A percentile compares a stretch with the other conserved stretches of the same genome.
These are phyloP conservation scores for Trichoderma sp. DNA, from an alignment of 2,329 filamentous ascomycete species.

Conservation along the genomic window DNA sequence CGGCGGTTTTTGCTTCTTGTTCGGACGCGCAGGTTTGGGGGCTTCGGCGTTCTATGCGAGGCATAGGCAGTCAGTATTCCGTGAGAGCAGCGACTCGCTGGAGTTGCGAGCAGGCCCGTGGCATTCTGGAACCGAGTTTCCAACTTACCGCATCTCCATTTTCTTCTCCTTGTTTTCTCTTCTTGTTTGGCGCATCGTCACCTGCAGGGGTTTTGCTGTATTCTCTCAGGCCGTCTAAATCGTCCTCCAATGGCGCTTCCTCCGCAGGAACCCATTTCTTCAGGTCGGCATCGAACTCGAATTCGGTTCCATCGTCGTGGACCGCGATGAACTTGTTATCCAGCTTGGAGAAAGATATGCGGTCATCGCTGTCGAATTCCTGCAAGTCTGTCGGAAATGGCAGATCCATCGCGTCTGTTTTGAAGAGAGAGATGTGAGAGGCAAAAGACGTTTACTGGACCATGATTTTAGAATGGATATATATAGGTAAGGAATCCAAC, in stretches of 20 bases:
- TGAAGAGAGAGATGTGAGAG: not conserved
- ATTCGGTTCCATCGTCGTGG: constrained; percentile 79
- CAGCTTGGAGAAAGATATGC: constrained; percentile 82
- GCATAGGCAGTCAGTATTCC: not conserved
- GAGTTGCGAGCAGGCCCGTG: not conserved
- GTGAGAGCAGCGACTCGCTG: not conserved
- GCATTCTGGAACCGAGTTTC: not conserved
- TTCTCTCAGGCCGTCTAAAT: constrained; percentile 39
- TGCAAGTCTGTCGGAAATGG: constrained; percentile 58
- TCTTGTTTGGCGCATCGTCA: constrained; percentile 32
- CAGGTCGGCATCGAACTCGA: constrained; percentile 69
- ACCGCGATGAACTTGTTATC: constrained; percentile 82
- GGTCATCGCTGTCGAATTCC: constrained; percentile 72
- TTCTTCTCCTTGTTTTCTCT: constrained; percentile 42
- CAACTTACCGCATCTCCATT: constrained; percentile 43
- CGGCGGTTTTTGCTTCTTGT: constrained; percentile 47
- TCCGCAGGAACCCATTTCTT: constrained; percentile 71
- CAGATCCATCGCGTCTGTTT: constrained; percentile 29
- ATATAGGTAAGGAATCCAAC: not conserved
- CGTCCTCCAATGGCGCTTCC: constrained; percentile 36
- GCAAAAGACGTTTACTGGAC: not conserved
- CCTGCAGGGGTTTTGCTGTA: constrained; percentile 27
- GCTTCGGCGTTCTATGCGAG: constrained; percentile 25
- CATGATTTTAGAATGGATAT: not conserved
- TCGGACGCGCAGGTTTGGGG: constrained; percentile 40